phyloP scores from a whole-genome alignment of 2,329 filamentous ascomycete species.

The Pseudocercospora pini-densiflorae region DNA sequence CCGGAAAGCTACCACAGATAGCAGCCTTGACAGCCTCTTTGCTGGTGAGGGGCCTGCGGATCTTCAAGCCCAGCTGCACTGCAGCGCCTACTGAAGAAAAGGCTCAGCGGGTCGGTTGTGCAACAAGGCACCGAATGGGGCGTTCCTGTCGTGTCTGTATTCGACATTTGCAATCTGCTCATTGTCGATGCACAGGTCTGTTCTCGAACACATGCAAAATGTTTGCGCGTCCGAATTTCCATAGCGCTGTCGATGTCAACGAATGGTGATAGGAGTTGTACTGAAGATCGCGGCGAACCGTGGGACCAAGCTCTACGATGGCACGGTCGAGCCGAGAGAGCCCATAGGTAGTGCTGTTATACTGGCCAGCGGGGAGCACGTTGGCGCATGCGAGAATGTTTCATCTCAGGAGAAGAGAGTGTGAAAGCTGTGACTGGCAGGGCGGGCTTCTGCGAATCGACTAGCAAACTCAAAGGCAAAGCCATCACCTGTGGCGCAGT shows the following conservation, averaged over 20 bases:
- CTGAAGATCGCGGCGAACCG: not conserved
- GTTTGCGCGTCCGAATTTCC: conserved; percentile 7
- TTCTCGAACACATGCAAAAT: not conserved
- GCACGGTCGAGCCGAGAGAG: not conserved
- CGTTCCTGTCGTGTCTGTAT: not conserved
- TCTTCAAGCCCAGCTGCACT: not conserved
- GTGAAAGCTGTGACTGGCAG: conserved; percentile 8
- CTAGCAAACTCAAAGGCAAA: conserved; percentile 6
- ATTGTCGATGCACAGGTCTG: conserved; percentile 1
- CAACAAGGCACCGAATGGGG: not conserved
- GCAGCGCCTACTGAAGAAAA: conserved; percentile 2
- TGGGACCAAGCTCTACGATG: not conserved
- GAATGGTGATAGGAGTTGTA: conserved; percentile 10
- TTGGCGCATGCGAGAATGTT: conserved; percentile 14
- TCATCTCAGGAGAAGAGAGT: conserved; percentile 16
- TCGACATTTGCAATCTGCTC: conserved; percentile 12
- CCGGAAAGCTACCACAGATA: not conserved
- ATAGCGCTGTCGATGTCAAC: conserved; percentile 4
- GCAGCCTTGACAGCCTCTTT: not conserved
- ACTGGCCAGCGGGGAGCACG: conserved; percentile 1
- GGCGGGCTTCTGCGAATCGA: not conserved
- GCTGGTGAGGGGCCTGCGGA: not conserved
- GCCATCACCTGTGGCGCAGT: conserved; percentile 3
- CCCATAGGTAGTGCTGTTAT: conserved; percentile 10
- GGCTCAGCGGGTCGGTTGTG: not conserved